Evolutionary conservation across 768 basidiomycete genomes (phyloP).

Genomic region (Termitomyces titanicus): DNA sequence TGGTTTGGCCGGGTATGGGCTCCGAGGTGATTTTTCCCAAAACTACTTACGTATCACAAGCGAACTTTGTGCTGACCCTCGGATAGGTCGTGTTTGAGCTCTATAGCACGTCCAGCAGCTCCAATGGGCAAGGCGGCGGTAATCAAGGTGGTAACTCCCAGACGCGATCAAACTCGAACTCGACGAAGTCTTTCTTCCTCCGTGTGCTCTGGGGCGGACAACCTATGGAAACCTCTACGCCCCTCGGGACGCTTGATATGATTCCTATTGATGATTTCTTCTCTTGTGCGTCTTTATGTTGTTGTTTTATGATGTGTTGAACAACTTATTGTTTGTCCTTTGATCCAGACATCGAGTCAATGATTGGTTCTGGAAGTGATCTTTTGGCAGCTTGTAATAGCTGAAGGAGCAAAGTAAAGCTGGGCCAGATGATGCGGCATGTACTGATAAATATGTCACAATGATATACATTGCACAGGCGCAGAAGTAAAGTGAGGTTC

Average conservation of each 20-base stretch:
- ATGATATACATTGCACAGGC: no score
- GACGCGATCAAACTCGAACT: background rate
- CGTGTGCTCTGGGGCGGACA: conserved; percentile 52
- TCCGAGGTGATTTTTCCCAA: conserved; percentile 29
- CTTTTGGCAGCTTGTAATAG: conserved; percentile 28
- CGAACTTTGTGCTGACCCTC: background rate
- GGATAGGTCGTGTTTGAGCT: conserved; percentile 41
- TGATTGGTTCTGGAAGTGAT: conserved; percentile 31
- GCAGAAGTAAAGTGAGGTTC: no score
- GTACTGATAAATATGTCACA: no score
- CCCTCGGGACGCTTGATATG: conserved; percentile 44
- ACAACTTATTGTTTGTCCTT: background rate
- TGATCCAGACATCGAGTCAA: conserved; percentile 35
- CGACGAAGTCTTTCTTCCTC: conserved; percentile 25
- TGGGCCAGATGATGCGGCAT: no score
- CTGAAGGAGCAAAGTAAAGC: background rate
- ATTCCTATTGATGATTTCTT: conserved; percentile 39
- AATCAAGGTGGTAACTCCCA: background rate
- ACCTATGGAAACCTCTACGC: conserved; percentile 45
- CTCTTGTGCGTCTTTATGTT: conserved; percentile 30
- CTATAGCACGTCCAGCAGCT: conserved; percentile 21
- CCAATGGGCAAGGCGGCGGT: background rate
- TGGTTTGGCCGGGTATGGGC: conserved; percentile 59
- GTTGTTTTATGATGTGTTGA: background rate
- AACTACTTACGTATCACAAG: background rate